Base-by-base conservation (phyloP, 129 eudicot genomes). In the Kitagawia praeruptora region DNA sequence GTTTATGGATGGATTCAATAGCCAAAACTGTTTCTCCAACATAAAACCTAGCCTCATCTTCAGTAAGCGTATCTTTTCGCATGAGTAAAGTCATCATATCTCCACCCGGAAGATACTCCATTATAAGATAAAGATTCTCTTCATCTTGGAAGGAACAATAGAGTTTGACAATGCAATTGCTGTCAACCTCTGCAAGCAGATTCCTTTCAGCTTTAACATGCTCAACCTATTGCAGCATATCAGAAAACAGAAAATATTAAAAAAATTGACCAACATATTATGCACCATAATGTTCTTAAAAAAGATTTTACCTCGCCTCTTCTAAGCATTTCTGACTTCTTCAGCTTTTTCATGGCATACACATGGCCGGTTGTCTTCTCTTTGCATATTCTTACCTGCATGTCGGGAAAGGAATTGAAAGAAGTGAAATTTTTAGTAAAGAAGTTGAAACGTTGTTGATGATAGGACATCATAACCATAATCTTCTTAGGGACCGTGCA, bases 141-240 rank as follows among this genome's bases (percentile, higher is more conserved):
- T 93, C 97, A 70, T 93, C 98, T 87, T 93, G 98, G 81, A 93
- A 93, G 74, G 98, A 93, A 77, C 98, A 93, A 82, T 93, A 93
- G 70, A 93, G 98, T 75, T 93, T 93, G 70, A 93, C 97, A 75
- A 93, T 93, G 86, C 98, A 93, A 83, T 91, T 93, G 90, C 98
- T 91, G 78, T 93, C 98, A 75, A 93, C 97, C 82, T 93, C 98
- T 18, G 98, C 98, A 73, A 93, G 96, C 75, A 93, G 83, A 75
- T 93, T 93, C 80, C 98, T 87, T 89, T 93, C 98, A 37, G 98
- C 98, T 89, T 91, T 93, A 37, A 93, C 98, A 89, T 93, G 98
- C 79, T 93, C 98, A 84, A 93, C 97, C 98, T 93, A 80, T 31
- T 61, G 69, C 34, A 85, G 14, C 31, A 81, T 47, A 46, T 66